Evolutionary conservation across 176 grass and related monocot species (phyloP).

Genomic region (Paspalum vaginatum): DNA sequence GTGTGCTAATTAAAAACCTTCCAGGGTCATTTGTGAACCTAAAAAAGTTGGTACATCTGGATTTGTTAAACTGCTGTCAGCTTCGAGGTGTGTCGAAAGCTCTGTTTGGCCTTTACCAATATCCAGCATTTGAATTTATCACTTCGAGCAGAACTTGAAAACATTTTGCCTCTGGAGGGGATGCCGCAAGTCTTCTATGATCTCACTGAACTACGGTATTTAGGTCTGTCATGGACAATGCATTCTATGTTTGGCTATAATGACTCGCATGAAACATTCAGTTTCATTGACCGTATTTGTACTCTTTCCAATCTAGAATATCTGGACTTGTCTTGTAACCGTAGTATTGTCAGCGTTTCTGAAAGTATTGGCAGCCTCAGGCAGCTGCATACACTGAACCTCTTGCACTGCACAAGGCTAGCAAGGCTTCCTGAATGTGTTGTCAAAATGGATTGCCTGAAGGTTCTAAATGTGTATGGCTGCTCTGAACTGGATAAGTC

Average conservation of each 20-base stretch:
- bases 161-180: not conserved
- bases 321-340: slow-evolving; percentile 11
- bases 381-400: not conserved
- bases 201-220: not conserved
- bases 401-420: not conserved
- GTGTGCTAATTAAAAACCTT: not conserved
- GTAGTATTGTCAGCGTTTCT: not conserved
- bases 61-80: not conserved
- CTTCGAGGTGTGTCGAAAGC: not conserved
- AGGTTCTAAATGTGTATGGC: not conserved
- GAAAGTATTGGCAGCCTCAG: not conserved
- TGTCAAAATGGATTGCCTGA: not conserved
- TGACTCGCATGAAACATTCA: not conserved
- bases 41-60: not conserved
- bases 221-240: not conserved
- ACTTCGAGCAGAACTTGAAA: not conserved
- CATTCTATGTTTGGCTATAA: not conserved
- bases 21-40: not conserved
- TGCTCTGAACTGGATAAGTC: not conserved
- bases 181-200: not conserved
- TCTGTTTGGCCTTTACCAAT: not conserved
- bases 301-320: not conserved
- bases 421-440: not conserved
- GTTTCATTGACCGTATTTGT: not conserved
- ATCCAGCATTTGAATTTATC: slow-evolving; percentile 25